A percentile compares a stretch with the other conserved stretches of the same genome.
Evolutionary conservation across 2,329 filamentous ascomycete genomes (phyloP).

Genomic region (Pyrenophora graminea): DNA sequence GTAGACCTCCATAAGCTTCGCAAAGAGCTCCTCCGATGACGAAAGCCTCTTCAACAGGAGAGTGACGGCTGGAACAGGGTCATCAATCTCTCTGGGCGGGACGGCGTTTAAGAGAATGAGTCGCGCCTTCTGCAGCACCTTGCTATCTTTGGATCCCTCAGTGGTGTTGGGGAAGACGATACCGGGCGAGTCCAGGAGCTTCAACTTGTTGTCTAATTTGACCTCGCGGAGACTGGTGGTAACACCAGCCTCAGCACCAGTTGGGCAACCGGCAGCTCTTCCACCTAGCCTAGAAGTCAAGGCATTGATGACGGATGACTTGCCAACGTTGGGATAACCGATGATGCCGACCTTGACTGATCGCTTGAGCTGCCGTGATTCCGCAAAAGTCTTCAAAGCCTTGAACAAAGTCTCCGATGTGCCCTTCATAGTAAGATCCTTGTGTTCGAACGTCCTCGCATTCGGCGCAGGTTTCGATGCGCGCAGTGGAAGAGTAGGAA

Average conservation of each 20-base stretch:
- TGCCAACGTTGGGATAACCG: conserved; percentile 94
- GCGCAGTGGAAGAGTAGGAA: conserved; percentile 87
- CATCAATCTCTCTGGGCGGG: conserved; percentile 90
- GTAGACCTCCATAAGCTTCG: conserved; percentile 82
- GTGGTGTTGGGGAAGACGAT: conserved; percentile 81
- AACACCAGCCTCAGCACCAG: conserved; percentile 88
- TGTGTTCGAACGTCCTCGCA: conserved; percentile 90
- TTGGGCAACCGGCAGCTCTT: conserved; percentile 74
- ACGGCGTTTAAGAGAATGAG: conserved; percentile 88
- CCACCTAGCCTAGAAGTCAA: conserved; percentile 76
- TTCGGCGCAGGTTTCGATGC: conserved; percentile 82
- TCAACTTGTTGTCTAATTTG: conserved; percentile 93
- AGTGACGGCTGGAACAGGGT: conserved; percentile 84
- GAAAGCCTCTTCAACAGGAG: conserved; percentile 83
- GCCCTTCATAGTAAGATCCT: conserved; percentile 81
- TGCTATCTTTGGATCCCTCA: conserved; percentile 53
- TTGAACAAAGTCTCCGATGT: conserved; percentile 85
- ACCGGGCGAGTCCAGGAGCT: conserved; percentile 89
- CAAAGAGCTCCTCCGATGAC: conserved; percentile 70
- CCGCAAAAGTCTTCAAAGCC: conserved; percentile 86
- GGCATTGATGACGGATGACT: conserved; percentile 95
- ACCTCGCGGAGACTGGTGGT: conserved; percentile 87
- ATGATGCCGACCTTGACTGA: conserved; percentile 91
- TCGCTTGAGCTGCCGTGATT: conserved; percentile 81
- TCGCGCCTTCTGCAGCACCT: conserved; percentile 76